A percentile compares a stretch with the other conserved stretches of the same genome.
These are phyloP conservation scores for Hypomontagnella monticulosa DNA, from an alignment of 495 filamentous ascomycete species.

Conservation along the genomic window DNA sequence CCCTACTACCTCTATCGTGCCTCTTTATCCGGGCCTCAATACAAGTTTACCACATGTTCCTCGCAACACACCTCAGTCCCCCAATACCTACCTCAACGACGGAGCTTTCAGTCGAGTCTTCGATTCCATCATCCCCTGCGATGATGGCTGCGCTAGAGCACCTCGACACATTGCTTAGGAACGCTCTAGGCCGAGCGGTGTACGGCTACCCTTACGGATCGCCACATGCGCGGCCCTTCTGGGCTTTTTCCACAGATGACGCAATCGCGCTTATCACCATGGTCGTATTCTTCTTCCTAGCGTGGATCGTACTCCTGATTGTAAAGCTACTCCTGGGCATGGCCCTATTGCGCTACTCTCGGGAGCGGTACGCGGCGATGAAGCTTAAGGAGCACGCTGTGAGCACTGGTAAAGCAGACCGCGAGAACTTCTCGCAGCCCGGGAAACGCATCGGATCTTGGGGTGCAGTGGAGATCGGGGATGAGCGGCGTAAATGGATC, in stretches of 20 bases:
- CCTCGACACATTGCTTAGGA: slow-evolving; percentile 77
- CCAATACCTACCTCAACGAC: slow-evolving; percentile 77
- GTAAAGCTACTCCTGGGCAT: slow-evolving; percentile 88
- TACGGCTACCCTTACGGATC: slow-evolving; percentile 60
- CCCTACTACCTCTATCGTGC: slow-evolving; percentile 89
- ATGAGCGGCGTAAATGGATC: slow-evolving; percentile 86
- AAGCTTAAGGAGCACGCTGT: slow-evolving; percentile 70
- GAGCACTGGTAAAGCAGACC: slow-evolving; percentile 55
- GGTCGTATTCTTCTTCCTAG: slow-evolving; percentile 78
- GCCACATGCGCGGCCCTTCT: slow-evolving; percentile 39
- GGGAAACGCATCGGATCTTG: slow-evolving; percentile 81
- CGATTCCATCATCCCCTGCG: slow-evolving; percentile 67
- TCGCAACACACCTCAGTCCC: slow-evolving; percentile 81
- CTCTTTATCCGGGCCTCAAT: slow-evolving; percentile 94
- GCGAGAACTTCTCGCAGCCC: slow-evolving; percentile 69
- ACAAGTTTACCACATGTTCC: slow-evolving; percentile 98
- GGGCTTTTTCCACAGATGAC: slow-evolving; percentile 67
- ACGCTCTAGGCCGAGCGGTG: slow-evolving; percentile 73
- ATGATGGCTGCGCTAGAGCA: slow-evolving; percentile 77
- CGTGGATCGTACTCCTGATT: slow-evolving; percentile 80
- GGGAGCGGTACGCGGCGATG: slow-evolving; percentile 81
- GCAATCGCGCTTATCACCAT: slow-evolving; percentile 75
- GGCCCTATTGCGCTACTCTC: slow-evolving; percentile 75
- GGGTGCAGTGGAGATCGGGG: slow-evolving; percentile 86
- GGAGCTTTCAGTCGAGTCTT: slow-evolving; percentile 63